phyloP scores from a whole-genome alignment of 306 rosid genomes.

The Trifolium dubium region DNA sequence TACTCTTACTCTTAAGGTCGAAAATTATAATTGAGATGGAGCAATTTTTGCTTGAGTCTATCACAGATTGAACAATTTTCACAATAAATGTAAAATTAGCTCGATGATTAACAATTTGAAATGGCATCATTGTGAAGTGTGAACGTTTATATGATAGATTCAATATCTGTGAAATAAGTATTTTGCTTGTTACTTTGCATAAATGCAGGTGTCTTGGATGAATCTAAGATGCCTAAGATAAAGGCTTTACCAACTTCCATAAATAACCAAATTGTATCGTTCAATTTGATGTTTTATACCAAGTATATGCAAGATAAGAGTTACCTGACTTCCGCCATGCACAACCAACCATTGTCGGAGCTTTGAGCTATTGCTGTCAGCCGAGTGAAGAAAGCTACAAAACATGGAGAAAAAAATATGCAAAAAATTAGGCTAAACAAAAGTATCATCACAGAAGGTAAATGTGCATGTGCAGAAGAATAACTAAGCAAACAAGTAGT shows the following conservation, averaged over 20 bases:
- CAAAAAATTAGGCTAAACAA: neutral
- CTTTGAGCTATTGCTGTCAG: slow-evolving; percentile 84
- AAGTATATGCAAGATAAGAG: neutral
- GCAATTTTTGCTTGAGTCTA: too few relatives aligned
- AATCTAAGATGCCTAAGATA: slow-evolving; percentile 6
- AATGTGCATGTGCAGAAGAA: too few relatives aligned
- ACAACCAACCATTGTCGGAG: slow-evolving; percentile 79
- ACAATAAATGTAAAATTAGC: too few relatives aligned
- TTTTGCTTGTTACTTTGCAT: too few relatives aligned
- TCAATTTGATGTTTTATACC: slow-evolving; percentile 44
- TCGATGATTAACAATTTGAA: too few relatives aligned
- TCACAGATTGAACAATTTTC: too few relatives aligned
- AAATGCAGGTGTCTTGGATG: slow-evolving; percentile 1
- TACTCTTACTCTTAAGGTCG: too few relatives aligned
- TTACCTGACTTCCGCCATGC: slow-evolving; percentile 91
- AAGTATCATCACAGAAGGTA: too few relatives aligned
- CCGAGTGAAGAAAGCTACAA: slow-evolving; percentile 82
- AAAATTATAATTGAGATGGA: too few relatives aligned
- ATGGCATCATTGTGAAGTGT: too few relatives aligned
- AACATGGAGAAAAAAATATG: neutral
- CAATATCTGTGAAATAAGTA: too few relatives aligned
- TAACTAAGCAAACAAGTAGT: slow-evolving; percentile 14
- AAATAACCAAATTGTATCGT: slow-evolving; percentile 73
- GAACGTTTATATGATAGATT: too few relatives aligned
- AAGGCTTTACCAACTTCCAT: slow-evolving; percentile 5